phyloP scores from a whole-genome alignment of 495 filamentous ascomycete species.

The Platismatia glauca region DNA sequence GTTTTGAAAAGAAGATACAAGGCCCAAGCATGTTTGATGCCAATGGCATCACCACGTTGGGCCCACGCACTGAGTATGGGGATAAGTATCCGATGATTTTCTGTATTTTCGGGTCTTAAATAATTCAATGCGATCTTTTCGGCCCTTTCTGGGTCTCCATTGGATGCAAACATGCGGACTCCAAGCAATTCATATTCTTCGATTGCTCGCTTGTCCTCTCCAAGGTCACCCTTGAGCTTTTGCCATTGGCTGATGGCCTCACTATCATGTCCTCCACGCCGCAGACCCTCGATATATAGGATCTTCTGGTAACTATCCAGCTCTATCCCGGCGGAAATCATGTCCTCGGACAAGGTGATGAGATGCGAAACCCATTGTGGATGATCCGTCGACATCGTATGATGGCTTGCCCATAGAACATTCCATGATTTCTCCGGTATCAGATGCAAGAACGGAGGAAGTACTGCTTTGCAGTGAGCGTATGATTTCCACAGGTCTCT shows the following conservation, averaged over 20 bases:
- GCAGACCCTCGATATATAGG: constrained; percentile 55
- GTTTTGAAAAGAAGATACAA: constrained; percentile 54
- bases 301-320: constrained; percentile 51
- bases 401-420: constrained; percentile 44
- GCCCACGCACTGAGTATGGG: constrained; percentile 52
- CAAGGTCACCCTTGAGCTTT: constrained; percentile 44
- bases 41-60: constrained; percentile 32
- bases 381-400: constrained; percentile 33
- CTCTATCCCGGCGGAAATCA: constrained; percentile 42
- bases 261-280: constrained; percentile 47
- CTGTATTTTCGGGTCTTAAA: constrained; percentile 39
- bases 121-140: constrained; percentile 53
- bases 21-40: constrained; percentile 53
- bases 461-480: constrained; percentile 38
- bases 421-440: constrained; percentile 47
- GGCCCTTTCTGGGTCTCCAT: constrained; percentile 53
- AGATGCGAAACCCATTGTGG: constrained; percentile 51
- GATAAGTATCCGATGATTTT: constrained; percentile 50
- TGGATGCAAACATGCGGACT: constrained; percentile 53
- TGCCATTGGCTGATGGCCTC: constrained; percentile 60
- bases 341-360: constrained; percentile 52
- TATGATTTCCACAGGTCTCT: constrained; percentile 35
- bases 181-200: constrained; percentile 60
- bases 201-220: constrained; percentile 40
- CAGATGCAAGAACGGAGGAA: constrained; percentile 35